These are phyloP conservation scores for Amanita fuliginea DNA, from an alignment of 768 basidiomycete species.

Conservation along the genomic window DNA sequence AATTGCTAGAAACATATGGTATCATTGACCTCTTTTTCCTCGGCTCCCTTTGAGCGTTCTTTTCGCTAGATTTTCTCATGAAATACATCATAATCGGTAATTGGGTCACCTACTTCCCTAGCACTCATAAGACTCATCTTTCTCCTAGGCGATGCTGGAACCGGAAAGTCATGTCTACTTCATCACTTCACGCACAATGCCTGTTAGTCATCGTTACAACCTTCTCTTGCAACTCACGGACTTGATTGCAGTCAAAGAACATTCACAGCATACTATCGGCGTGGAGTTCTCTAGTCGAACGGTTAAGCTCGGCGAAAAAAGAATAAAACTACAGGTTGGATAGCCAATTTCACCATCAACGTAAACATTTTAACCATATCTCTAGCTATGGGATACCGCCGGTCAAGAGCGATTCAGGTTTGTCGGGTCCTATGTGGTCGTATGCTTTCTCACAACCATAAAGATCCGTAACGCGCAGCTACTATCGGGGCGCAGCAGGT, in stretches of 20 bases:
- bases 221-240: conserved; percentile 6
- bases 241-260: conserved; percentile 70
- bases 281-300: conserved; percentile 97
- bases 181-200: conserved; percentile 95
- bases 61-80: conserved; percentile 82
- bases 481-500: conserved; percentile 91
- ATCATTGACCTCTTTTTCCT: conserved; percentile 9
- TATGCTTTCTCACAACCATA: conserved; percentile 7
- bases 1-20: conserved; percentile 94
- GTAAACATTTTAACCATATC: conserved; percentile 8
- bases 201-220: conserved; percentile 46
- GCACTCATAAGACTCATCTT: conserved; percentile 3
- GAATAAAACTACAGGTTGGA: conserved; percentile 87
- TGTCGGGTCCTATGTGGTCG: conserved; percentile 6
- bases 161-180: conserved; percentile 93
- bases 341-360: conserved; percentile 6
- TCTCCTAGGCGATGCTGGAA: conserved; percentile 80
- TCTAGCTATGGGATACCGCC: conserved; percentile 91
- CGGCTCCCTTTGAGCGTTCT: conserved; percentile 10
- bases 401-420: conserved; percentile 93
- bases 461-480: conserved; percentile 88
- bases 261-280: conserved; percentile 96
- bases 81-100: conserved; percentile 96
- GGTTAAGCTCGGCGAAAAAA: conserved; percentile 85
- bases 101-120: conserved; percentile 11